These are phyloP conservation scores for Scenedesmus sp. DNA, from an alignment of 163 green algal species.

Conservation along the genomic window DNA sequence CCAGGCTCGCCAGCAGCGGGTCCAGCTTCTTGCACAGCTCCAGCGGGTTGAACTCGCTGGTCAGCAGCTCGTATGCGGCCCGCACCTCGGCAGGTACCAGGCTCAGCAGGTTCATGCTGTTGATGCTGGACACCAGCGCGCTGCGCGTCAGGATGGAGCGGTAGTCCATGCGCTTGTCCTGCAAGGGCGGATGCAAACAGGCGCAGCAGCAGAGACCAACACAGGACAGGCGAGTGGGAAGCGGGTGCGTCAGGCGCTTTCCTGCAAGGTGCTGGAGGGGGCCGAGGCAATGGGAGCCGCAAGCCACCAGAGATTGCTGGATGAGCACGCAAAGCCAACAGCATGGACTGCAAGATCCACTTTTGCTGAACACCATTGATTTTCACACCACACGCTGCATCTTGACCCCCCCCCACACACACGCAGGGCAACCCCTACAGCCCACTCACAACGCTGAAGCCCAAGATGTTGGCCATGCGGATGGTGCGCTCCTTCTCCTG, in stretches of 20 bases:
- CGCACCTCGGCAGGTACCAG: conserved; percentile 80
- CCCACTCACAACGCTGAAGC: conserved; percentile 82
- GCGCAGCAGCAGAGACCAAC: too few species aligned
- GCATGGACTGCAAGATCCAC: neutral
- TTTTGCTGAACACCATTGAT: too few species aligned
- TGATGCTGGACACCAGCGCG: conserved; percentile 88
- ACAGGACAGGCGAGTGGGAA: too few species aligned
- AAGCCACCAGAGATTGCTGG: too few species aligned
- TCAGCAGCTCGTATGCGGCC: conserved; percentile 83
- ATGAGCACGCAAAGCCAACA: too few species aligned
- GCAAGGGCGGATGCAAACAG: too few species aligned
- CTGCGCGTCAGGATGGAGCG: conserved; percentile 81
- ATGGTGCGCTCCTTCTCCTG: conserved; percentile 89
- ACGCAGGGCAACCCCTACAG: neutral
- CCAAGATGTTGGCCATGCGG: conserved; percentile 95
- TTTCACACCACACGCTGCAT: neutral
- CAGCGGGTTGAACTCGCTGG: conserved; percentile 94
- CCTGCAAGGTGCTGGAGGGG: too few species aligned
- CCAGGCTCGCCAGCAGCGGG: conserved; percentile 85
- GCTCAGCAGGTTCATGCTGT: conserved; percentile 78
- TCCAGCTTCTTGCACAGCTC: conserved; percentile 89
- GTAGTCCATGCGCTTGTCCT: conserved; percentile 73
- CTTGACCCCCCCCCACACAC: neutral
- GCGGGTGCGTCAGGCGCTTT: too few species aligned
- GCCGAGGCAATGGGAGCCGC: too few species aligned